phyloP scores from a whole-genome alignment of 75 land plant genomes.

The Adiantum capillusveneris region DNA sequence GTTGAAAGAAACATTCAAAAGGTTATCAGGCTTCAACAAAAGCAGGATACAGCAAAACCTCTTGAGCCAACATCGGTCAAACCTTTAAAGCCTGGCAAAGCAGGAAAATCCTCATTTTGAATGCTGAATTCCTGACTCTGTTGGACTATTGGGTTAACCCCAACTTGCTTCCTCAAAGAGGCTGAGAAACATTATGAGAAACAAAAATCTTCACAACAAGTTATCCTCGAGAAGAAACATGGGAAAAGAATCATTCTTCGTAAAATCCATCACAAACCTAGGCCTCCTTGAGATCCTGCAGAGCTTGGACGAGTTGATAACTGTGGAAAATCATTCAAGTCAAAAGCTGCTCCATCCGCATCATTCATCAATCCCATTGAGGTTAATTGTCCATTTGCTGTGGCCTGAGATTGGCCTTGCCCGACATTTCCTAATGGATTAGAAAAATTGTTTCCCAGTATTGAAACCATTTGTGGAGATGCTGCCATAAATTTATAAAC shows the following conservation, averaged over 20 bases:
- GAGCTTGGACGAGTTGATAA: conserved; percentile 62
- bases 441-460: conserved; percentile 72
- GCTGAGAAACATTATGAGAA: conserved; percentile 25
- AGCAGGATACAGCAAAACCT: background rate
- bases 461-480: conserved; percentile 69
- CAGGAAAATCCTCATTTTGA: conserved; percentile 98
- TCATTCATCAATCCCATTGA: conserved; percentile 62
- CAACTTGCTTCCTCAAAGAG: conserved; percentile 77
- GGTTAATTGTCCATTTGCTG: conserved; percentile 52
- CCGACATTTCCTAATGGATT: conserved; percentile 48
- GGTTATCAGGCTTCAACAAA: too few relatives aligned
- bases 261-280: conserved; percentile 25
- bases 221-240: too few relatives aligned
- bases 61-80: background rate
- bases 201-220: background rate
- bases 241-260: background rate
- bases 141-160: conserved; percentile 79
- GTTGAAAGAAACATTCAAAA: too few relatives aligned
- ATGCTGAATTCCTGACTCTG: conserved; percentile 97
- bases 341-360: conserved; percentile 64
- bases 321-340: conserved; percentile 90
- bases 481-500: too few relatives aligned
- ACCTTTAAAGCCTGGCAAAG: conserved; percentile 94
- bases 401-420: conserved; percentile 40
- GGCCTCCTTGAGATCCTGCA: conserved; percentile 72